phyloP scores from a whole-genome alignment of 352 stramenopile genomes.

The Aphanomyces cochlioides region DNA sequence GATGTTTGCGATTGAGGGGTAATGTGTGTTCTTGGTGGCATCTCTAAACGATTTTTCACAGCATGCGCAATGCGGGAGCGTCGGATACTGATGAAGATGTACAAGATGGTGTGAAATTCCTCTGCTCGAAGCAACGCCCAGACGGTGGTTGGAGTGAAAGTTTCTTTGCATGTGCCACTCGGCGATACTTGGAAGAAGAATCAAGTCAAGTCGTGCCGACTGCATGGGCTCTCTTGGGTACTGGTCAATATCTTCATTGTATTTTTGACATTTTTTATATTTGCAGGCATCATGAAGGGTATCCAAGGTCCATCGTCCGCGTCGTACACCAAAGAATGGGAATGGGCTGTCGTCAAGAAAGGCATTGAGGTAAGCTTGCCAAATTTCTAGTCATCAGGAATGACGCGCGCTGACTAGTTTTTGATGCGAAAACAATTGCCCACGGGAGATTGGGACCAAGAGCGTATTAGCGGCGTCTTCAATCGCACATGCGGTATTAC shows the following conservation, averaged over 20 bases:
- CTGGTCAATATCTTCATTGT: conserved; percentile 36
- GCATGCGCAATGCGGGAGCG: conserved; percentile 32
- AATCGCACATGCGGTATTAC: conserved; percentile 90
- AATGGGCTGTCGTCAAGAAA: conserved; percentile 51
- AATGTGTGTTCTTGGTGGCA: conserved; percentile 31
- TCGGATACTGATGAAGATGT: conserved; percentile 41
- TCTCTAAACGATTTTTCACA: background rate
- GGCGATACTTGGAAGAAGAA: conserved; percentile 68
- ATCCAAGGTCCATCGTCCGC: conserved; percentile 12
- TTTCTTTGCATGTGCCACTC: conserved; percentile 87
- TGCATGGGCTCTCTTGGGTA: conserved; percentile 82
- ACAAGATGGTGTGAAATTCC: conserved; percentile 53
- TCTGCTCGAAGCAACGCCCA: conserved; percentile 67
- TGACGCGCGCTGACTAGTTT: conserved; percentile 39
- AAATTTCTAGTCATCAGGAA: background rate
- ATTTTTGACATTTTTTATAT: conserved; percentile 42
- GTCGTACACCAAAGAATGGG: conserved; percentile 30
- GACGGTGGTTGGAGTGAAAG: conserved; percentile 91
- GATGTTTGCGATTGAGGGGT: conserved; percentile 88
- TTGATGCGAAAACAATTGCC: conserved; percentile 67
- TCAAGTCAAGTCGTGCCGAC: conserved; percentile 84
- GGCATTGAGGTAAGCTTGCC: conserved; percentile 38
- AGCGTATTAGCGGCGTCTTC: conserved; percentile 90
- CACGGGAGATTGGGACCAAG: conserved; percentile 86
- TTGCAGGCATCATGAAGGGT: conserved; percentile 26